Base-by-base conservation (phyloP, 495 filamentous ascomycete species). In the Lichina pygmaea region DNA sequence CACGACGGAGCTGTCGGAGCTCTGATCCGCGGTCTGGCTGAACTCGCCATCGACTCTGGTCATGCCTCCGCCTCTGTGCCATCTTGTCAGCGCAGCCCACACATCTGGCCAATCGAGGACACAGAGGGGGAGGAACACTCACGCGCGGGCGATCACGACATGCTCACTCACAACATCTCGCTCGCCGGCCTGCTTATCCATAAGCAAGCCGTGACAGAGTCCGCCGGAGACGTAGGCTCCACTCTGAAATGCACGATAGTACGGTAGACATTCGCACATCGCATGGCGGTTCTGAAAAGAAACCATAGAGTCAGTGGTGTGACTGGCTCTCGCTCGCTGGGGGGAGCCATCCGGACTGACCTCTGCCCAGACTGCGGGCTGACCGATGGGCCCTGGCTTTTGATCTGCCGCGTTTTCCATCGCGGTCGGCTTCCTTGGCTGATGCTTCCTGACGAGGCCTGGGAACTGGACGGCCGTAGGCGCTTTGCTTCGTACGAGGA, bases 141-240 rank as follows among this genome's bases (percentile, higher is more conserved):
- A 83, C 79, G 67, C 53, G 50, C 70, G 60, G 8, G 72, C 69
- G 34, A 91, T 78, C 24, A 85, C 61, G 10, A 86, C 57, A 42
- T 81, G 68, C 2, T 66, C 64, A 34, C 68, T 67, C 13, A 82
- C 67, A 41, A 71, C 65, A 30, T 81, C 71, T 3, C 74, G 62
- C 0, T 51, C 45, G 0, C 66, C 68, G 30, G 59, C 60, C 47
- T 74, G 65, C 1, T 58, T 58, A 53, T 84, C 79, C 17, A 81
- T 57, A 0, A 86, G 58, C 45, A 77, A 72, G 0, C 72, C 77
- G 16, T 59, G 59, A 6, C 64, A 65, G 13, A 72, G 44, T 4
- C 59, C 54, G 2, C 65, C 53, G 2, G 52, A 52, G 1, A 62
- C 57, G 47, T 85, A 71, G 2, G 67, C 51, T 12, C 72, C 73